Conservation (phyloP, 768 basidiomycete genomes). For the Rhodosporidiobolus sp. region DNA sequence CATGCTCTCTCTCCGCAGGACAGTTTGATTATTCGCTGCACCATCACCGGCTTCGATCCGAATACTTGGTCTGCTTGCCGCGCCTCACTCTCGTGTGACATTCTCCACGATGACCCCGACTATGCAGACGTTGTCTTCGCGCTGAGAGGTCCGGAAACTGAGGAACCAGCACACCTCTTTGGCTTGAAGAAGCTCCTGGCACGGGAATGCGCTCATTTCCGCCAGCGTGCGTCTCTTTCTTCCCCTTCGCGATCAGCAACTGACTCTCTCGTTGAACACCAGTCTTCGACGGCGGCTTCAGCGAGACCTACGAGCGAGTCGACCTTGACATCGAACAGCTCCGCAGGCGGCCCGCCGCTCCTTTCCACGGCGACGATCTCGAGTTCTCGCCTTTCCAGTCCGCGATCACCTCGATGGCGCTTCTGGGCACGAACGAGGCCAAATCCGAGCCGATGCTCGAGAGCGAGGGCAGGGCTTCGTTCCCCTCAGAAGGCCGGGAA, state of each 20-base stretch:
- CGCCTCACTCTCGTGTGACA: not conserved
- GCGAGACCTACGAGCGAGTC: not conserved
- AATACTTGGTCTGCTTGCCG: not conserved
- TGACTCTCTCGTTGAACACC: too few species aligned
- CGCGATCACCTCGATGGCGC: not conserved
- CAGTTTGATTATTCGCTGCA: not conserved
- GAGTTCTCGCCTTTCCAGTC: not conserved
- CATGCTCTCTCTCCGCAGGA: too few species aligned
- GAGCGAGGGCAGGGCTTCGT: not conserved
- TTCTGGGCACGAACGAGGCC: too few species aligned
- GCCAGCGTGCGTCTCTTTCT: too few species aligned
- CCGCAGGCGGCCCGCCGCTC: not conserved
- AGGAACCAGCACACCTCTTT: not conserved
- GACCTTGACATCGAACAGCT: not conserved
- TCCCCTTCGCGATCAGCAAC: too few species aligned
- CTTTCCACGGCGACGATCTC: not conserved
- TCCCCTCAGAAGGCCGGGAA: too few species aligned
- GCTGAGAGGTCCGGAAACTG: not conserved
- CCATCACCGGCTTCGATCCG: too few species aligned
- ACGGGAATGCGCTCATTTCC: not conserved
- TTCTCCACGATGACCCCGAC: not conserved
- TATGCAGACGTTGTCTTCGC: not conserved
- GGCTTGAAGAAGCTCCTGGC: not conserved
- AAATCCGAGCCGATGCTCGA: too few species aligned
- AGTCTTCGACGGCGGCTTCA: not conserved